Base-by-base conservation (phyloP, 179 eudicot species). In the Spergularia azorica region DNA sequence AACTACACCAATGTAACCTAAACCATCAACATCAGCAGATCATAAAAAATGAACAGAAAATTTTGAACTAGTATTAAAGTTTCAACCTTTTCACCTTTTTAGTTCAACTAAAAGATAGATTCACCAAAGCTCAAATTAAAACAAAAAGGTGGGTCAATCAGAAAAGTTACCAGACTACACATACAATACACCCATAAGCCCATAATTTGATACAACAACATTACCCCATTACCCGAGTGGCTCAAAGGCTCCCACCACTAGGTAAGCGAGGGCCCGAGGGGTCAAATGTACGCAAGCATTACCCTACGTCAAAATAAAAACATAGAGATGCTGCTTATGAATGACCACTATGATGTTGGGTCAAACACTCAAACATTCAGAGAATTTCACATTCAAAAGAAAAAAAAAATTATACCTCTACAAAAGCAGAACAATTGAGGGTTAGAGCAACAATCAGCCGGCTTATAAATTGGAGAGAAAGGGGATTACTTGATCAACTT, bases 1-100 rank as follows among this genome's bases (percentile, higher is more conserved):
- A 68, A 70, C 14, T 21, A 64, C 6, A 41, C 5, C 46, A 52
- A 16, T 43, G 39, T 26, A 46, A 73, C 15, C 63, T 65, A 1
- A 15, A 9, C 78, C 1, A 63, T 74, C 80, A 81, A 52, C 79
- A 82, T 78, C 82, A 82, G 9, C 50, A 65, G 52, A 74, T 67
- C 67, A 61, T 66, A 63, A 11, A 14, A 26, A 39, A 43, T 59
- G 54, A 16, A 17, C 48, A 63, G 2, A 71, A 69, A 51, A 43
- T 26, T 26, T 50, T 18, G 1, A 77, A 78, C 61, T 26, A 26
- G 32, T 16, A 71, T 14, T 16, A 39, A 77, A 74, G 72, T 10
- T 54, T 60, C 79, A 82, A 78, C 32, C 70, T 65, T 32, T 15
- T 16, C 70, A 39, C 76, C 67, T 76, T 76, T 72, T 72, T 17